These are phyloP conservation scores for Phragmites australis DNA, from an alignment of 176 grass and related monocot genomes.

Conservation along the genomic window DNA sequence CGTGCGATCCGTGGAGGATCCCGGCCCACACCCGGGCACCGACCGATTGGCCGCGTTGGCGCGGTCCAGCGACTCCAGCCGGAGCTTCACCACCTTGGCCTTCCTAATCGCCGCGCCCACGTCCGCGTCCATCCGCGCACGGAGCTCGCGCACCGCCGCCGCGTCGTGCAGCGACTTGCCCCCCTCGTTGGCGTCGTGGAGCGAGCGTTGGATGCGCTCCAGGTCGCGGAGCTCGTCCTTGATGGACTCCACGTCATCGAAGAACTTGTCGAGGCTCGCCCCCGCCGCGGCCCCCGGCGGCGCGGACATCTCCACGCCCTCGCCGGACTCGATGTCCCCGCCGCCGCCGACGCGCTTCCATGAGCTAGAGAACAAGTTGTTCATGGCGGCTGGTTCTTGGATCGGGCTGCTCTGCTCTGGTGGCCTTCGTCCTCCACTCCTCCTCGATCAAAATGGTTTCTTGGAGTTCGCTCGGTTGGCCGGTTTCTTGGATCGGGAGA, in stretches of 20 bases:
- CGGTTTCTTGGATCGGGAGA: constrained; percentile 40
- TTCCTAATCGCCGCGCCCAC: constrained; percentile 68
- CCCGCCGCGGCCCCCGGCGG: constrained; percentile 43
- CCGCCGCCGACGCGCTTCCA: constrained; percentile 52
- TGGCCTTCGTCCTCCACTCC: background rate
- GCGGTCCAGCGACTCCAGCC: constrained; percentile 87
- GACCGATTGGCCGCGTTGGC: constrained; percentile 92
- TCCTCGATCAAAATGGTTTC: background rate
- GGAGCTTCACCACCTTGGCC: constrained; percentile 88
- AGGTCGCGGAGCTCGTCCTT: constrained; percentile 92
- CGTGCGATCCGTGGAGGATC: constrained; percentile 66
- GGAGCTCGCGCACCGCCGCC: constrained; percentile 63
- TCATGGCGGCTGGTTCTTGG: constrained; percentile 45
- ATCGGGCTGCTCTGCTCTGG: background rate
- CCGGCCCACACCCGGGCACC: constrained; percentile 58
- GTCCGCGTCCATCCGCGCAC: constrained; percentile 76
- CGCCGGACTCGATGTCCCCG: constrained; percentile 50
- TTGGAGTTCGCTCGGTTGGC: background rate
- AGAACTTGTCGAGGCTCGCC: constrained; percentile 77
- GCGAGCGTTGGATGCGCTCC: constrained; percentile 65
- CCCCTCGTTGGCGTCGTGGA: constrained; percentile 77
- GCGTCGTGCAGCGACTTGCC: constrained; percentile 87
- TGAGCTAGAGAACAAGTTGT: constrained; percentile 77
- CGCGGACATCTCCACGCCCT: constrained; percentile 59
- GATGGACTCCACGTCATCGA: constrained; percentile 88